Percentiles rank a stretch among this genome's conserved stretches.
Conservation (phyloP, 1,284 basidiomycete species). For the Volvariella surrecta region DNA sequence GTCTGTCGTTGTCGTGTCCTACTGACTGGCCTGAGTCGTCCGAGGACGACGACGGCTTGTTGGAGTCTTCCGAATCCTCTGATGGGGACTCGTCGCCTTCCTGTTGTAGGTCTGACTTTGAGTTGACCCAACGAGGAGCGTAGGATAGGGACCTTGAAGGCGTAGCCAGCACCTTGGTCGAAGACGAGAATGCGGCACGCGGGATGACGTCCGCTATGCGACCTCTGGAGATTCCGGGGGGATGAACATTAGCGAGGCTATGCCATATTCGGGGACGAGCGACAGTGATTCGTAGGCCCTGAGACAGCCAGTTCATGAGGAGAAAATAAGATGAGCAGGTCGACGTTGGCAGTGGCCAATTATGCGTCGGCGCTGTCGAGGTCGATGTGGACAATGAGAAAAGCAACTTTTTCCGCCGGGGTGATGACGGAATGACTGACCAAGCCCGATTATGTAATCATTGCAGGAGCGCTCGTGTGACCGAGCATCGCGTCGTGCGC, state of each 20-base stretch:
- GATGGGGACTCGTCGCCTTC: conserved; percentile 14
- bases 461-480: too few relatives aligned
- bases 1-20: conserved; percentile 14
- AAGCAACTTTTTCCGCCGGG: too few relatives aligned
- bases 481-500: too few relatives aligned
- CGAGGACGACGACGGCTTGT: conserved; percentile 12
- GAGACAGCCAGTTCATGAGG: background rate
- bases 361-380: background rate
- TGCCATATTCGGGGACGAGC: background rate
- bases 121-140: conserved; percentile 26
- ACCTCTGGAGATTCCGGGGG: background rate
- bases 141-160: conserved; percentile 9
- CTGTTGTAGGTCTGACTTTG: conserved; percentile 17
- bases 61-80: conserved; percentile 13
- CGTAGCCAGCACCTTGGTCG: background rate
- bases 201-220: background rate
- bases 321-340: background rate
- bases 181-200: background rate
- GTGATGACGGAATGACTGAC: too few relatives aligned
- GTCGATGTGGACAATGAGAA: background rate
- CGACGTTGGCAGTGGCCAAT: background rate
- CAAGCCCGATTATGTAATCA: too few relatives aligned
- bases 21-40: conserved; percentile 9
- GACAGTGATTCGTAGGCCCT: background rate
- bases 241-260: background rate